Percentiles rank a stretch among this genome's conserved stretches.
These are phyloP conservation scores for Aphanomyces stellatus DNA, from an alignment of 352 stramenopile genomes.

Conservation along the genomic window DNA sequence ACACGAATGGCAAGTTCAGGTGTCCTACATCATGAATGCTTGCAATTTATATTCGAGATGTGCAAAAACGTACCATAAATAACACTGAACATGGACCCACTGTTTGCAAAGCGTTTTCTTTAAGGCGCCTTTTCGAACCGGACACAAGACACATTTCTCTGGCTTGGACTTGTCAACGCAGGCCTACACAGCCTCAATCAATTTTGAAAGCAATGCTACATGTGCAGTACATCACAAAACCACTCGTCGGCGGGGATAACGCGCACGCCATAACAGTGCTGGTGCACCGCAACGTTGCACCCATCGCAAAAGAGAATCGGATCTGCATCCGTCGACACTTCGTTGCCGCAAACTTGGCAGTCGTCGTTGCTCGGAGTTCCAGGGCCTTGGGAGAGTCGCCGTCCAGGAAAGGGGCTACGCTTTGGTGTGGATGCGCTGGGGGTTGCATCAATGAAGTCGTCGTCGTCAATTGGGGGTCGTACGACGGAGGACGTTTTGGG, in stretches of 20 bases:
- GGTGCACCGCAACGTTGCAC: slow-evolving; percentile 80
- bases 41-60: not conserved
- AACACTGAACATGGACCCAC: slow-evolving; percentile 82
- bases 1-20: slow-evolving; percentile 46
- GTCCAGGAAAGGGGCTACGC: too few species aligned
- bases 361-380: slow-evolving; percentile 5
- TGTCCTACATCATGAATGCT: slow-evolving; percentile 23
- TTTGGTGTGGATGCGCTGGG: too few species aligned
- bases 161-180: slow-evolving; percentile 7
- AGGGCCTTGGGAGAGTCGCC: too few species aligned
- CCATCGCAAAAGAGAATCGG: slow-evolving; percentile 87
- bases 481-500: too few species aligned
- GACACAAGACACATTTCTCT: slow-evolving; percentile 51
- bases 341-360: slow-evolving; percentile 74
- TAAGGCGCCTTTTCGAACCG: slow-evolving; percentile 45
- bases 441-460: too few species aligned
- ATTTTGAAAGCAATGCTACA: not conserved
- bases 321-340: slow-evolving; percentile 81
- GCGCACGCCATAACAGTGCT: slow-evolving; percentile 83
- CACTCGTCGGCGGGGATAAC: slow-evolving; percentile 61
- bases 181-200: not conserved
- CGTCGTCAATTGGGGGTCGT: not conserved
- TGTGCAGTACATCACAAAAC: slow-evolving; percentile 56
- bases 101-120: slow-evolving; percentile 52
- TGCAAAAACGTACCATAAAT: slow-evolving; percentile 51